Conservation (phyloP, 2,329 filamentous ascomycete genomes). For the Ascochyta koolunga region DNA sequence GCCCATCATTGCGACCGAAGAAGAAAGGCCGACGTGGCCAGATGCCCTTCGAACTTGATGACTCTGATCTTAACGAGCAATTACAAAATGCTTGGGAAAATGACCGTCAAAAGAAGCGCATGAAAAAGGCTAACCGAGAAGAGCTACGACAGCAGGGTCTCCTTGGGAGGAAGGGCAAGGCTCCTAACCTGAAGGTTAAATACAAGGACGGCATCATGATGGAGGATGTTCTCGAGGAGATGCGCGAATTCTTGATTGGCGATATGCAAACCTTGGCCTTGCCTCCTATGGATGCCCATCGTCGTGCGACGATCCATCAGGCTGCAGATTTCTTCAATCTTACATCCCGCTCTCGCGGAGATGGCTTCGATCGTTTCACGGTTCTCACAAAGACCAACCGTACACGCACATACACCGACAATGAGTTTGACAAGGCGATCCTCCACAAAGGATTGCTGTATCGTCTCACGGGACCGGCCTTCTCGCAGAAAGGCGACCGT, state of each 20-base stretch:
- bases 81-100: slow-evolving; percentile 51
- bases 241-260: slow-evolving; percentile 72
- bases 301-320: slow-evolving; percentile 80
- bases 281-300: slow-evolving; percentile 81
- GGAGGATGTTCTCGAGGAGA: slow-evolving; percentile 72
- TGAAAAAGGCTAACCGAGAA: slow-evolving; percentile 56
- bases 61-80: slow-evolving; percentile 51
- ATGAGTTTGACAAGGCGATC: slow-evolving; percentile 55
- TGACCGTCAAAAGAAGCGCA: slow-evolving; percentile 54
- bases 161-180: slow-evolving; percentile 52
- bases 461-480: slow-evolving; percentile 39
- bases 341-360: slow-evolving; percentile 83
- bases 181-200: slow-evolving; percentile 65
- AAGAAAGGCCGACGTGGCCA: slow-evolving; percentile 66
- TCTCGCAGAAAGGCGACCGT: slow-evolving; percentile 15
- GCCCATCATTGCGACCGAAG: slow-evolving; percentile 69
- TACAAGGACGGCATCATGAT: slow-evolving; percentile 75
- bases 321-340: slow-evolving; percentile 76
- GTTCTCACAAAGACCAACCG: slow-evolving; percentile 75
- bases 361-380: slow-evolving; percentile 74
- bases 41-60: slow-evolving; percentile 54
- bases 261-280: slow-evolving; percentile 70
- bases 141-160: slow-evolving; percentile 53
- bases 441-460: slow-evolving; percentile 56
- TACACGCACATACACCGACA: slow-evolving; percentile 67